These are phyloP conservation scores for Pulveroboletus frians DNA, from an alignment of 768 basidiomycete genomes.

Conservation along the genomic window DNA sequence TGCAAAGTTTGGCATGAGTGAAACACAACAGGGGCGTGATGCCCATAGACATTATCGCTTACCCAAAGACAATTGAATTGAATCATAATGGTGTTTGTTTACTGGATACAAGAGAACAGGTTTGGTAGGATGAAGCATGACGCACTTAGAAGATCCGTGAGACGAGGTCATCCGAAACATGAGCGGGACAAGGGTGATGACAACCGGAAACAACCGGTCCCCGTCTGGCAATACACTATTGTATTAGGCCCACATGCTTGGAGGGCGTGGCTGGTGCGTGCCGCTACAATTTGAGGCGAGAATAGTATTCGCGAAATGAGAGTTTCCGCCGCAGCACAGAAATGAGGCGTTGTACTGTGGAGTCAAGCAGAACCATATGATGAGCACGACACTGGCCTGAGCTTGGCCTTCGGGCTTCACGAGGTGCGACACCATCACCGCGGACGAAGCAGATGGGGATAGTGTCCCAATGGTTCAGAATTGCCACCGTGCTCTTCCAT, in stretches of 20 bases:
- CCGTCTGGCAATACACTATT: background rate
- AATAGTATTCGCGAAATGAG: background rate
- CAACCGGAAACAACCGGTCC: background rate
- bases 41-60: background rate
- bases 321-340: slow-evolving; percentile 2
- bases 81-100: background rate
- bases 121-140: slow-evolving; percentile 1
- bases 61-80: slow-evolving; percentile 10
- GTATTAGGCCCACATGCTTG: background rate
- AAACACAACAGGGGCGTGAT: background rate
- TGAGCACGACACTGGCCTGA: background rate
- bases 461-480: slow-evolving; percentile 1
- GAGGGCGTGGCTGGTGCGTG: background rate
- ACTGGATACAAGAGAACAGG: background rate
- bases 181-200: slow-evolving; percentile 7
- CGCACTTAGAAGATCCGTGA: slow-evolving; percentile 2
- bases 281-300: background rate
- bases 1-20: background rate
- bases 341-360: background rate
- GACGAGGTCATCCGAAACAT: slow-evolving; percentile 9
- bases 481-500: slow-evolving; percentile 13
- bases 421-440: slow-evolving; percentile 6
- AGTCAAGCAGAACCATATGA: background rate
- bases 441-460: slow-evolving; percentile 13
- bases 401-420: background rate